Conservation (phyloP, 2,329 filamentous ascomycete species). For the Epichloe brachyelytri region DNA sequence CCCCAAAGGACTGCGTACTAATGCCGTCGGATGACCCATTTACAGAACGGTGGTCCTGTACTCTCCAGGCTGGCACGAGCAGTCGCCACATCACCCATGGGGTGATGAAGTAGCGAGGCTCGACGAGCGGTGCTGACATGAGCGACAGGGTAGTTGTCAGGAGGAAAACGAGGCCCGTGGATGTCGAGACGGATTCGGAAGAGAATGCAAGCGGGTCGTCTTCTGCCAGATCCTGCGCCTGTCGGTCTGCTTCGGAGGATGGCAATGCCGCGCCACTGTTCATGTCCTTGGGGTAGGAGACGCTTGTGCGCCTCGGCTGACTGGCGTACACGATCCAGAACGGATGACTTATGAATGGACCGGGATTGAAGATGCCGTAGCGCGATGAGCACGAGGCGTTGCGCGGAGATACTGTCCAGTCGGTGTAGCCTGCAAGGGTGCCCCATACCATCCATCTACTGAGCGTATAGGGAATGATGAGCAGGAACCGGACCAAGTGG, state of each 20-base stretch:
- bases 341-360: conserved; percentile 18
- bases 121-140: conserved; percentile 80
- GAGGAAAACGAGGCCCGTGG: conserved; percentile 45
- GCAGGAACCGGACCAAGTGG: conserved; percentile 49
- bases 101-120: conserved; percentile 91
- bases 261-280: neutral
- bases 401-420: conserved; percentile 9
- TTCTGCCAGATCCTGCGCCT: conserved; percentile 10
- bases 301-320: conserved; percentile 6
- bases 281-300: conserved; percentile 6
- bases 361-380: neutral
- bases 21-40: neutral
- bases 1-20: neutral
- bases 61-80: conserved; percentile 47
- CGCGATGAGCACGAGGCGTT: neutral
- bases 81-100: conserved; percentile 91
- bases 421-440: conserved; percentile 37
- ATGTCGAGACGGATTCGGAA: conserved; percentile 26
- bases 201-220: conserved; percentile 16
- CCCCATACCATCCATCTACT: conserved; percentile 58
- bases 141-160: conserved; percentile 64
- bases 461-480: conserved; percentile 56
- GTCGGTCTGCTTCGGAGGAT: neutral
- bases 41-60: conserved; percentile 10
- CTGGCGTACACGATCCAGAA: conserved; percentile 9